Conservation (phyloP, 2,329 filamentous ascomycete species). For the Graphiopsis chlorocephala region DNA sequence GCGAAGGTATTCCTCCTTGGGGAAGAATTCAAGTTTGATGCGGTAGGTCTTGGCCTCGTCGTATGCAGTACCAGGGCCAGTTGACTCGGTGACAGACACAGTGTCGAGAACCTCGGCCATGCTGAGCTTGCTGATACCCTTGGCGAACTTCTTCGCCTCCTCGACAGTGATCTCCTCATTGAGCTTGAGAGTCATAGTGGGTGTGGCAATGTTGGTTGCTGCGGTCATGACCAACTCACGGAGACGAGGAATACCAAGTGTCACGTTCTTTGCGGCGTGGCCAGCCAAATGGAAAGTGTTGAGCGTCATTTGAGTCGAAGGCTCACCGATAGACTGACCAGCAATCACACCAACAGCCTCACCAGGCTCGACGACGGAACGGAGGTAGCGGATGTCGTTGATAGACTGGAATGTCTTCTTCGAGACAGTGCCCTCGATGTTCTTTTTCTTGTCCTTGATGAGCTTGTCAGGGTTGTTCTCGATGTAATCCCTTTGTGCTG, state of each 20-base stretch:
- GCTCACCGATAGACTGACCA: slow-evolving; percentile 93
- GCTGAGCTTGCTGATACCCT: slow-evolving; percentile 83
- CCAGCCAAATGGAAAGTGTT: slow-evolving; percentile 99
- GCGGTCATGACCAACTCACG: slow-evolving; percentile 99
- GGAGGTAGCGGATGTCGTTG: slow-evolving; percentile 88
- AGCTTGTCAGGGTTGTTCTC: slow-evolving; percentile 68
- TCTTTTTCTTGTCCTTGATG: slow-evolving; percentile 59
- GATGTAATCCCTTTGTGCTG: slow-evolving; percentile 69
- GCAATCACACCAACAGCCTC: slow-evolving; percentile 97
- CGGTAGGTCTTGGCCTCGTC: slow-evolving; percentile 80
- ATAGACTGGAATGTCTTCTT: slow-evolving; percentile 79
- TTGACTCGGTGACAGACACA: slow-evolving; percentile 74
- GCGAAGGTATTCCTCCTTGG: slow-evolving; percentile 74
- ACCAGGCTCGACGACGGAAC: slow-evolving; percentile 87
- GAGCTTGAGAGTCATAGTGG: slow-evolving; percentile 80
- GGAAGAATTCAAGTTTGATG: slow-evolving; percentile 79
- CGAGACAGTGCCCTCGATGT: slow-evolving; percentile 40
- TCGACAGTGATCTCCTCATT: slow-evolving; percentile 67
- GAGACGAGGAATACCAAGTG: slow-evolving; percentile 92
- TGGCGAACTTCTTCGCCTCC: slow-evolving; percentile 77
- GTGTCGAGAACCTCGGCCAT: slow-evolving; percentile 81
- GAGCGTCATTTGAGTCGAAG: slow-evolving; percentile 97
- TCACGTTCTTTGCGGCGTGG: slow-evolving; percentile 98
- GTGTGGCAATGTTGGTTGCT: slow-evolving; percentile 82
- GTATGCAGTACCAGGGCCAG: slow-evolving; percentile 67